Evolutionary conservation across 2,329 filamentous ascomycete genomes (phyloP), one percentile per base, ranked within the genome.

Genomic region (Penicillium sumatraense): DNA sequence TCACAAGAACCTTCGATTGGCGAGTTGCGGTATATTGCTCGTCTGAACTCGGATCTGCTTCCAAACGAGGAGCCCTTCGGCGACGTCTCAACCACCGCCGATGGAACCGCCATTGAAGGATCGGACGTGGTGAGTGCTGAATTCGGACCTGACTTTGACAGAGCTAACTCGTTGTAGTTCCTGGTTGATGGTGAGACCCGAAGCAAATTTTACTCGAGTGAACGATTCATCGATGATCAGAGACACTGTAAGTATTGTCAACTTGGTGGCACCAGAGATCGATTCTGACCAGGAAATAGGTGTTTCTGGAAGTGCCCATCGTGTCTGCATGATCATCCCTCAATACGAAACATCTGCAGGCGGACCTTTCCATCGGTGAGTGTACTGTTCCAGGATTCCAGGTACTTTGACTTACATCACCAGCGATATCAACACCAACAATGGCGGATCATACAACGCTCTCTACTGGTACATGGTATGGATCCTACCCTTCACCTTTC

Each of bases 161-260:
- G 31, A 6, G n/a, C 26, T 46, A 20, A 46, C 11, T 1, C 5
- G 10, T 21, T 8, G 18, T 11, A 46, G 42, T 89, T 82, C 65
- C 56, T 85, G 8, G 84, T 89, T 41, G 72, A 77, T 59, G 83
- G 85, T 20, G 76, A 89, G 68, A 89, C 86, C 0, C 81, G 86
- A 35, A 86, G 83, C 72, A 89, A 89, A 70, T 89, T 89, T 76
- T 89, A 87, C 74, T 87, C 84, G 2, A 86, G 83, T 55, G 78
- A 87, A 58, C 80, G 86, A n/a, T 89, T 88, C 72, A 89, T 89
- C 66, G 87, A 89, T 67, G 86, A 88, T 62, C 76, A 83, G 41
- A 79, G 82, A 23, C 86, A 87, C 67, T 89, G 86, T 70, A 53
- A 51, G 63, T 21, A 18, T 20, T n/a, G n/a, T 1, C 6, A 2